These are phyloP conservation scores for Barbarea vulgaris DNA, from an alignment of 345 rosid genomes.

Conservation along the genomic window DNA sequence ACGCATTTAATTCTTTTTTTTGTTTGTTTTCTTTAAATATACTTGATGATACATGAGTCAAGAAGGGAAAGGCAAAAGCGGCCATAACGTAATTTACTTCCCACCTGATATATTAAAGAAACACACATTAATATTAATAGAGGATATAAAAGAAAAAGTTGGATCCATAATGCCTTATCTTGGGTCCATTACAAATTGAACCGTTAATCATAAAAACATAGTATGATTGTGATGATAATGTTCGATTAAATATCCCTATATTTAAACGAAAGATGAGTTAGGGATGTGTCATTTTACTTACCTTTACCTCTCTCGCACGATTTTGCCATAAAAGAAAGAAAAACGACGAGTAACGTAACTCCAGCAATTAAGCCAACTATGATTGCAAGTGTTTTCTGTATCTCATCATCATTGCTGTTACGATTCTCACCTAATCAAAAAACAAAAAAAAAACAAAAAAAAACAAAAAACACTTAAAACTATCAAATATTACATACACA, in stretches of 20 bases:
- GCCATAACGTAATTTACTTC: conserved; percentile 21
- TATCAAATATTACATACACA: background rate
- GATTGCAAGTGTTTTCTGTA: conserved; percentile 90
- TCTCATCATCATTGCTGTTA: conserved; percentile 59
- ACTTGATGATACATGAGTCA: background rate
- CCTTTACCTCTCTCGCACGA: conserved; percentile 65
- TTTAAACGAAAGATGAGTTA: background rate
- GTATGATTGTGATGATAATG: conserved; percentile 16
- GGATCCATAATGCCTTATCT: conserved; percentile 17
- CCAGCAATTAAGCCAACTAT: conserved; percentile 84
- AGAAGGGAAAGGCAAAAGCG: background rate
- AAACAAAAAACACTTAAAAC: background rate
- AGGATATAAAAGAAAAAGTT: background rate
- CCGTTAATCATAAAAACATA: conserved; percentile 7
- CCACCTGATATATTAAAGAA: conserved; percentile 23
- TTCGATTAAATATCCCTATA: background rate
- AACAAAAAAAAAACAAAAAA: background rate
- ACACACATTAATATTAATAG: background rate
- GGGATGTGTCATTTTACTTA: conserved; percentile 25
- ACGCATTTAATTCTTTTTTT: background rate
- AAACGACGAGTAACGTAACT: conserved; percentile 73
- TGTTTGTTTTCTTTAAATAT: too few relatives aligned
- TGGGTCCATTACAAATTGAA: conserved; percentile 13
- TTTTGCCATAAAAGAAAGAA: conserved; percentile 70
- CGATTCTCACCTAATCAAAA: conserved; percentile 36